phyloP scores from a whole-genome alignment of 179 eudicot genomes.

The Nepenthes alata region DNA sequence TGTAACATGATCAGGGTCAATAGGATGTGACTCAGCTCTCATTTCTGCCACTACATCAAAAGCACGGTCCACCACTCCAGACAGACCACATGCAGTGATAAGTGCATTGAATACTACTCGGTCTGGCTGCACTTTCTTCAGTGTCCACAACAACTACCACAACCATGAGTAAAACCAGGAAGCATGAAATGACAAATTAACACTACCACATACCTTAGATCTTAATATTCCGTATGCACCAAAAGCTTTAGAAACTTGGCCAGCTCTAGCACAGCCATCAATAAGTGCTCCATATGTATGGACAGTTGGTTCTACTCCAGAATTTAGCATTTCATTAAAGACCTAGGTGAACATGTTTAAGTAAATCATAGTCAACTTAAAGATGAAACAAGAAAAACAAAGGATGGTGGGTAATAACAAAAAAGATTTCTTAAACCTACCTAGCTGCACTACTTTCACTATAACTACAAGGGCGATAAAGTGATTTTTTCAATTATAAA shows the following conservation, averaged over 20 bases:
- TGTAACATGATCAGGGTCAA: conserved; percentile 89
- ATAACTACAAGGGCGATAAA: too few species aligned
- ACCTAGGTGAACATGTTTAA: conserved; percentile 32
- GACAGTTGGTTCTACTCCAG: conserved; percentile 78
- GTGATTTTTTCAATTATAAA: too few species aligned
- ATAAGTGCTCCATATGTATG: conserved; percentile 95
- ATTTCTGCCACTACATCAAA: conserved; percentile 92
- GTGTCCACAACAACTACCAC: conserved; percentile 23
- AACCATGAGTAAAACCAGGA: conserved; percentile 1
- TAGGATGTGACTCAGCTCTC: conserved; percentile 61
- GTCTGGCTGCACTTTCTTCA: conserved; percentile 99
- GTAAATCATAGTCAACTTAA: background rate
- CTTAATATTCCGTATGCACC: conserved; percentile 98
- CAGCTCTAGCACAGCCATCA: conserved; percentile 96
- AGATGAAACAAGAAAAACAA: background rate
- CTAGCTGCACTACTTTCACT: too few species aligned
- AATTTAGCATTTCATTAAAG: conserved; percentile 88
- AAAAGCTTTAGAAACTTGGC: conserved; percentile 96
- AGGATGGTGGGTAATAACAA: too few species aligned
- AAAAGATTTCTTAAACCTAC: too few species aligned
- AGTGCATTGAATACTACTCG: conserved; percentile 95
- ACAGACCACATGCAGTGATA: conserved; percentile 96
- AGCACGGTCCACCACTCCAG: conserved; percentile 96
- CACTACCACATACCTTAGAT: conserved; percentile 60
- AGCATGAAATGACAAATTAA: background rate